These are phyloP conservation scores for Aspergillus diversus DNA, from an alignment of 495 filamentous ascomycete genomes.

Conservation along the genomic window DNA sequence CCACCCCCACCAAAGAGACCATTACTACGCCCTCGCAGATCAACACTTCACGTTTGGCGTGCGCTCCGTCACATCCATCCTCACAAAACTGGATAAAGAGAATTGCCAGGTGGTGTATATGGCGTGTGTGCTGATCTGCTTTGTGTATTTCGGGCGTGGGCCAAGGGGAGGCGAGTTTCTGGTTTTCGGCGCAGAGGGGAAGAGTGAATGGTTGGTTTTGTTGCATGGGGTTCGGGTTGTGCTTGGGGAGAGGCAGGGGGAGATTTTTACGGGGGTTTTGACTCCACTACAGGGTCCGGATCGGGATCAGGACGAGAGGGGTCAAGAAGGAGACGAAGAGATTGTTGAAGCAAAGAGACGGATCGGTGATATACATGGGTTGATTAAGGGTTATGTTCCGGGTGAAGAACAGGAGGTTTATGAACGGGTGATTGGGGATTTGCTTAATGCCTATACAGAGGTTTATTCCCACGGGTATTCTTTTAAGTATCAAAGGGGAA, in stretches of 20 bases:
- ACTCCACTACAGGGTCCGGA: conserved; percentile 12
- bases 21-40: conserved; percentile 43
- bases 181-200: conserved; percentile 43
- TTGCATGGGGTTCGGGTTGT: conserved; percentile 48
- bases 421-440: no score
- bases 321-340: neutral
- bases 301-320: neutral
- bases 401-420: no score
- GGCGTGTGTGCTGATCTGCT: conserved; percentile 47
- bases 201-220: conserved; percentile 48
- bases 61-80: conserved; percentile 41
- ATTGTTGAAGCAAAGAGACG: neutral
- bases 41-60: conserved; percentile 52
- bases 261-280: conserved; percentile 39
- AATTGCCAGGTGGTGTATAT: conserved; percentile 53
- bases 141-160: conserved; percentile 51
- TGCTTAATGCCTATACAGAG: neutral
- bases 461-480: conserved; percentile 14
- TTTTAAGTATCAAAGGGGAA: no score
- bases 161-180: conserved; percentile 45
- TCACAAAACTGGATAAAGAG: conserved; percentile 37
- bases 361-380: no score
- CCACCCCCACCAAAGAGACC: conserved; percentile 31
- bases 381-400: no score
- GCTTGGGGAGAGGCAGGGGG: conserved; percentile 22